phyloP scores from a whole-genome alignment of 2,329 filamentous ascomycete species.

The Lecanoromycetidae sp. region DNA sequence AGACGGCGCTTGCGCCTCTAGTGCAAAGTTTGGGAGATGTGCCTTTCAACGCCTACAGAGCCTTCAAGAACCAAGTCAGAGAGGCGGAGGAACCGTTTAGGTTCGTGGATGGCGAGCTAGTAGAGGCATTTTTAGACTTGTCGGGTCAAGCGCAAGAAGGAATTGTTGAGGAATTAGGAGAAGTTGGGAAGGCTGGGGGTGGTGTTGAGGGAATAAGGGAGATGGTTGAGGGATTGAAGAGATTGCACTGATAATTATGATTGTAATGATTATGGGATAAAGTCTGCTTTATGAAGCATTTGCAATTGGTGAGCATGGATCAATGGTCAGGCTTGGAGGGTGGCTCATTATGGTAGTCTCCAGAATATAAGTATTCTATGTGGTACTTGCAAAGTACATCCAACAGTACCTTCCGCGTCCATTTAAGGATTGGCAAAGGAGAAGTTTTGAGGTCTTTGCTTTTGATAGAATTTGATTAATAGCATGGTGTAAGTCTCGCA shows the following conservation, averaged over 20 bases:
- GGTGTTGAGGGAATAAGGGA: constrained; percentile 12
- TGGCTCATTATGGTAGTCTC: no score
- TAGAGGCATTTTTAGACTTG: constrained; percentile 72
- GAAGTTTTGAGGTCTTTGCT: no score
- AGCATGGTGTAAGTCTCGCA: no score
- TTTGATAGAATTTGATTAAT: no score
- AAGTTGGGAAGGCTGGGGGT: constrained; percentile 40
- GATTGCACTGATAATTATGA: constrained; percentile 13
- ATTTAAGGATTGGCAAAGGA: no score
- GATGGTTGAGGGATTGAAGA: constrained; percentile 15
- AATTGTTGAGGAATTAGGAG: constrained; percentile 48
- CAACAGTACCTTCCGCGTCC: no score
- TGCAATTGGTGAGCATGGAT: neutral
- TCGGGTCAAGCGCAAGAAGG: constrained; percentile 45
- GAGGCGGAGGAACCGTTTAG: constrained; percentile 65
- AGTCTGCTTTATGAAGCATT: neutral
- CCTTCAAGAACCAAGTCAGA: constrained; percentile 60
- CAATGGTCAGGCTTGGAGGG: no score
- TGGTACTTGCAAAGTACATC: no score
- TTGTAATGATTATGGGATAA: no score
- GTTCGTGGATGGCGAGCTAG: constrained; percentile 84
- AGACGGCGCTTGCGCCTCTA: constrained; percentile 54
- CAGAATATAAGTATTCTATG: no score
- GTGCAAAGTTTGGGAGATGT: constrained; percentile 61
- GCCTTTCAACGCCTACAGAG: constrained; percentile 67